These are phyloP conservation scores for Taphrina communis DNA, from an alignment of 1,139 yeast species.

Conservation along the genomic window DNA sequence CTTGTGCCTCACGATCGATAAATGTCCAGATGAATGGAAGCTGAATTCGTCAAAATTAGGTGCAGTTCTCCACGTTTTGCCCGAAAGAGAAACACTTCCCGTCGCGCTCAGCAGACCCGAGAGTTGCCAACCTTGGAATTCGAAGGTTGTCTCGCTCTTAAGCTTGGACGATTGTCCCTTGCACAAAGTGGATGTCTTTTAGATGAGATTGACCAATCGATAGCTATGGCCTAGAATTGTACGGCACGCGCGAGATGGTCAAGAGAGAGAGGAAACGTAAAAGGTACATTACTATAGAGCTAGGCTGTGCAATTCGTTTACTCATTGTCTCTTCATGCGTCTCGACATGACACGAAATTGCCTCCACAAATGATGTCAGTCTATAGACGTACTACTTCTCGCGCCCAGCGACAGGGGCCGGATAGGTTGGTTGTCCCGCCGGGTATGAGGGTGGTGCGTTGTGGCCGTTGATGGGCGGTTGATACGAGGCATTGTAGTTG, in stretches of 20 bases:
- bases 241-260: too few relatives aligned
- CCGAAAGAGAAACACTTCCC: neutral
- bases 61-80: neutral
- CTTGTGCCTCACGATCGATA: neutral
- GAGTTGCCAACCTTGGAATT: too few relatives aligned
- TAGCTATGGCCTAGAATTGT: too few relatives aligned
- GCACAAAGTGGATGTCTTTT: too few relatives aligned
- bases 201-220: too few relatives aligned
- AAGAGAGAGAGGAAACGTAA: too few relatives aligned
- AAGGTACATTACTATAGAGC: too few relatives aligned
- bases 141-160: too few relatives aligned
- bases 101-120: too few relatives aligned
- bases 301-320: too few relatives aligned
- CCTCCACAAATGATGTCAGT: neutral
- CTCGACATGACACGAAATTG: neutral
- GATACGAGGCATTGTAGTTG: constrained; percentile 6
- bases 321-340: too few relatives aligned
- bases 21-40: neutral
- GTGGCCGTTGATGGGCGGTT: constrained; percentile 1
- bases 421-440: constrained; percentile 3
- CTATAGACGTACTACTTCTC: neutral
- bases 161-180: too few relatives aligned
- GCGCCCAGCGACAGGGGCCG: constrained; percentile 1
- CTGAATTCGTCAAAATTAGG: neutral
- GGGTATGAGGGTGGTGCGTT: constrained; percentile 22